A percentile compares a stretch with the other conserved stretches of the same genome.
Conservation (phyloP, 1,284 basidiomycete species). For the Sporisorium scitamineum region DNA sequence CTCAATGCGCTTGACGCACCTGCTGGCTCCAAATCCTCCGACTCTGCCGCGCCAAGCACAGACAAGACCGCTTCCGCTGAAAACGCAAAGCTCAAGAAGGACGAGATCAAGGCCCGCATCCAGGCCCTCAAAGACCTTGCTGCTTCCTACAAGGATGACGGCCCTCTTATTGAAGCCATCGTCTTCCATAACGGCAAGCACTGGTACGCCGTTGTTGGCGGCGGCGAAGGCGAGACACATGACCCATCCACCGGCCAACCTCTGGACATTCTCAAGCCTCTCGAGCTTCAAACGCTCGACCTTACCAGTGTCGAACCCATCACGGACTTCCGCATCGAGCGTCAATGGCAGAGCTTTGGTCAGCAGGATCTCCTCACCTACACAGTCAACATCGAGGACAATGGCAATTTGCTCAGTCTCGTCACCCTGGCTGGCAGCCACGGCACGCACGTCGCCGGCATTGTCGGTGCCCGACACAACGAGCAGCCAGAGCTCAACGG, state of each 20-base stretch:
- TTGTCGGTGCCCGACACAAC: slow-evolving; percentile 64
- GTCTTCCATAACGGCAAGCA: slow-evolving; percentile 68
- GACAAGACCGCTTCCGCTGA: slow-evolving; percentile 19
- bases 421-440: slow-evolving; percentile 68
- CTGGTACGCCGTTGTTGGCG: slow-evolving; percentile 68
- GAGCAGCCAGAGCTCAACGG: slow-evolving; percentile 66
- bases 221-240: slow-evolving; percentile 66
- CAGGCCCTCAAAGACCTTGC: slow-evolving; percentile 64
- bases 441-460: slow-evolving; percentile 70
- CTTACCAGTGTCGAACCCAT: slow-evolving; percentile 55
- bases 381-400: slow-evolving; percentile 66
- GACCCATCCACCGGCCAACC: slow-evolving; percentile 60
- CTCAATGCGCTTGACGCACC: slow-evolving; percentile 46
- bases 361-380: slow-evolving; percentile 68
- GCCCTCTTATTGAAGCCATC: slow-evolving; percentile 68
- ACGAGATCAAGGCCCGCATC: slow-evolving; percentile 66
- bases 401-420: slow-evolving; percentile 61
- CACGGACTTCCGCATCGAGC: slow-evolving; percentile 67
- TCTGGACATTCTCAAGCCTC: slow-evolving; percentile 33
- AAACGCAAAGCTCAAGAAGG: slow-evolving; percentile 47
- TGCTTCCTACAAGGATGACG: slow-evolving; percentile 62
- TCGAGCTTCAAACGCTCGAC: slow-evolving; percentile 55
- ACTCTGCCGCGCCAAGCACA: slow-evolving; percentile 12
- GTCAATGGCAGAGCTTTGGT: slow-evolving; percentile 67
- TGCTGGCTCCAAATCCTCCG: slow-evolving; percentile 8